A percentile compares a stretch with the other conserved stretches of the same genome.
Conservation (phyloP, 1,284 basidiomycete species). For the Irpex sp. region DNA sequence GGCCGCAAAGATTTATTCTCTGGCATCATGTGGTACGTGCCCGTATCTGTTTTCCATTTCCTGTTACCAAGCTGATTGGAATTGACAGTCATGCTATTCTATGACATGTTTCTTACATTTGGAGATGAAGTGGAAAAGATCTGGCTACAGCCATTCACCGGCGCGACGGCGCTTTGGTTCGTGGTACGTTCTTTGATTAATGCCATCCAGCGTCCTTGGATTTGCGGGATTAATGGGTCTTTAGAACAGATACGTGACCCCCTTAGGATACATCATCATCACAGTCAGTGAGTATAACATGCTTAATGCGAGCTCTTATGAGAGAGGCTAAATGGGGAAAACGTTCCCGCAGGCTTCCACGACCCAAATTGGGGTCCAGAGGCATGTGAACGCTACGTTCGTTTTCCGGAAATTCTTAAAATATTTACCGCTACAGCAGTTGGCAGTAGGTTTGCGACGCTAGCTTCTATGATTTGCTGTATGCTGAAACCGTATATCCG, state of each 20-base stretch:
- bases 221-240: neutral
- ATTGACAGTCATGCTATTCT: constrained; percentile 24
- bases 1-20: constrained; percentile 26
- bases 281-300: constrained; percentile 20
- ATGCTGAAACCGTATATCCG: neutral
- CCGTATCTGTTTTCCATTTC: neutral
- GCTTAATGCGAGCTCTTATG: neutral
- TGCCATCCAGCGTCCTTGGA: neutral
- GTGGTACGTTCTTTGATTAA: constrained; percentile 14
- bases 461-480: neutral
- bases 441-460: constrained; percentile 16
- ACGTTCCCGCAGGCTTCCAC: constrained; percentile 19
- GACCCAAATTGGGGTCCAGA: constrained; percentile 22
- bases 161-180: constrained; percentile 25
- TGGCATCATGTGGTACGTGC: constrained; percentile 25
- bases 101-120: constrained; percentile 25
- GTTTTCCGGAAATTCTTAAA: constrained; percentile 25
- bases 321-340: neutral
- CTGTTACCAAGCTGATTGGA: neutral
- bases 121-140: constrained; percentile 28
- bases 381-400: constrained; percentile 23
- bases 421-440: constrained; percentile 22
- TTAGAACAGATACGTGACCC: constrained; percentile 25
- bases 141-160: constrained; percentile 26
- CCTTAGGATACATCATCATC: constrained; percentile 25